These are phyloP conservation scores for Huntiella abstrusa DNA, from an alignment of 2,329 filamentous ascomycete species.

Conservation along the genomic window DNA sequence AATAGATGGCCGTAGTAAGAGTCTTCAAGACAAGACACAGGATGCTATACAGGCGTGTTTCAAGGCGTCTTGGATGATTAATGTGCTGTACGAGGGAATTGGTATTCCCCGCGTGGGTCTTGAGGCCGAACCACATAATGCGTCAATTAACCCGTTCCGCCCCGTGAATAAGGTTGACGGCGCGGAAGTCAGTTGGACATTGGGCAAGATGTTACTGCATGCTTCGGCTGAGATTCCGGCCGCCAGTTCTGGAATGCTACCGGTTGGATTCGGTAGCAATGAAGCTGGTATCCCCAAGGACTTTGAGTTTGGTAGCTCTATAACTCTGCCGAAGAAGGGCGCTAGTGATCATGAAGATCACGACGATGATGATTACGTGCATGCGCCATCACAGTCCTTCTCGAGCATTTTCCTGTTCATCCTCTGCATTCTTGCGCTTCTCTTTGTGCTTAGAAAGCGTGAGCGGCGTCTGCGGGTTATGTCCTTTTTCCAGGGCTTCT, in stretches of 20 bases:
- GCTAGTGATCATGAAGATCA: constrained; percentile 14
- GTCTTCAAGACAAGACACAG: constrained; percentile 56
- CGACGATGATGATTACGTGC: constrained; percentile 43
- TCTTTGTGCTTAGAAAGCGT: constrained; percentile 60
- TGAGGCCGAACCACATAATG: constrained; percentile 46
- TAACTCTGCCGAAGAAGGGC: not conserved
- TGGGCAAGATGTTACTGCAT: constrained; percentile 92
- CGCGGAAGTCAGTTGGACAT: constrained; percentile 88
- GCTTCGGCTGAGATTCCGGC: constrained; percentile 74
- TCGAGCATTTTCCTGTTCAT: constrained; percentile 64
- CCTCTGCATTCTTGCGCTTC: constrained; percentile 47
- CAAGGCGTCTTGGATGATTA: constrained; percentile 96
- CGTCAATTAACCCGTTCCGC: constrained; percentile 64
- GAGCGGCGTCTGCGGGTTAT: constrained; percentile 38
- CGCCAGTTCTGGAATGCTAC: constrained; percentile 30
- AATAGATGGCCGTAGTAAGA: constrained; percentile 47
- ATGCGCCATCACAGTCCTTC: constrained; percentile 51
- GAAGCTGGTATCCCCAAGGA: constrained; percentile 45
- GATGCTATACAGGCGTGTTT: constrained; percentile 82
- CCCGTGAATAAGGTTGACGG: constrained; percentile 83
- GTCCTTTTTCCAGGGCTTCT: constrained; percentile 15
- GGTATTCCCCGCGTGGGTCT: constrained; percentile 73
- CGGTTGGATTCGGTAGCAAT: constrained; percentile 89
- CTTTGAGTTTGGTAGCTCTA: constrained; percentile 59
- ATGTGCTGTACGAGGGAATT: constrained; percentile 87